These are phyloP conservation scores for Cladosporium phlei DNA, from an alignment of 2,329 filamentous ascomycete species.

Conservation along the genomic window DNA sequence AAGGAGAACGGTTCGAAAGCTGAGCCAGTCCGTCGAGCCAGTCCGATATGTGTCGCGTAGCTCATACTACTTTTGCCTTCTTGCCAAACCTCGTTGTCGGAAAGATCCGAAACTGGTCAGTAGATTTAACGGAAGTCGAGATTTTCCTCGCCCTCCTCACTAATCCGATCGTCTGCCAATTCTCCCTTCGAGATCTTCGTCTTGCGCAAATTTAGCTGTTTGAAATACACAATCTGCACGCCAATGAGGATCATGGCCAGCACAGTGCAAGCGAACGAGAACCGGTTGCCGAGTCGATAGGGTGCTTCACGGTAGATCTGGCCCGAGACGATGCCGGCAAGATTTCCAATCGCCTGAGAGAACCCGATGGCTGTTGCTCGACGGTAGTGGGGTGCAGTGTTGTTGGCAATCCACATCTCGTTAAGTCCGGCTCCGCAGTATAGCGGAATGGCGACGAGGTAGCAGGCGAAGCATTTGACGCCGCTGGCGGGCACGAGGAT, in stretches of 20 bases:
- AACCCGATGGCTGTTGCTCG: constrained; percentile 45
- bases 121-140: constrained; percentile 4
- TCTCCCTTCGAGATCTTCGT: not conserved
- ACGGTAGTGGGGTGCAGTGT: constrained; percentile 45
- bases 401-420: constrained; percentile 47
- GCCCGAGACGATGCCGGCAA: constrained; percentile 45
- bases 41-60: no score
- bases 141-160: constrained; percentile 5
- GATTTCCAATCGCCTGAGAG: constrained; percentile 46
- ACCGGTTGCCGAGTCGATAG: constrained; percentile 14
- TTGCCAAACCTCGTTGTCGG: no score
- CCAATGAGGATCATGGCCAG: constrained; percentile 4
- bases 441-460: constrained; percentile 24
- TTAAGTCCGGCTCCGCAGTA: constrained; percentile 39
- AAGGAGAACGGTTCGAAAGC: no score
- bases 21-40: no score
- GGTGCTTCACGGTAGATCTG: constrained; percentile 39
- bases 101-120: not conserved
- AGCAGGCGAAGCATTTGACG: constrained; percentile 26
- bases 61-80: no score
- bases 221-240: constrained; percentile 1
- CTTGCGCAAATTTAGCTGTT: not conserved
- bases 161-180: not conserved
- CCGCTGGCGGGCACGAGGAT: constrained; percentile 17
- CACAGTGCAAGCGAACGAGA: constrained; percentile 2